Evolutionary conservation across 768 basidiomycete genomes (phyloP), one percentile per base, ranked within the genome.

Genomic region (Lentinula detonsa): DNA sequence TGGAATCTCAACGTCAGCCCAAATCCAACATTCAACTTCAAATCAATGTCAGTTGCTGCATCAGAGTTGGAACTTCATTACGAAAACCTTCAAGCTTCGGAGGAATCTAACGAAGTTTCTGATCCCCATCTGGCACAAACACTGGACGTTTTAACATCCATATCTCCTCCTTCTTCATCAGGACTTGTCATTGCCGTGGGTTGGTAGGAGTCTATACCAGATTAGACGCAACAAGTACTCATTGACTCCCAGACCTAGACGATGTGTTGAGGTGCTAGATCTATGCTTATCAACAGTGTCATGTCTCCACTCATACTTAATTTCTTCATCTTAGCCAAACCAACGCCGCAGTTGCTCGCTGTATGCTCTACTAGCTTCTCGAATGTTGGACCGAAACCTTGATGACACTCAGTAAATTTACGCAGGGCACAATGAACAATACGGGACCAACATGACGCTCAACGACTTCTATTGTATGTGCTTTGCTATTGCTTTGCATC

Each of bases 381-480:
- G 18, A 8, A 21, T n/a, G 31, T 15, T 33, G 3, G 45, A 48
- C 40, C n/a, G 18, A 35, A 18, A 48, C 21, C 11, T 23, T n/a
- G 35, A 45, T 15, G 15, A 59, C 31, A 46, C 45, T 50, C 37
- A 59, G 48, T 33, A 15, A 11, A 21, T 15, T 39, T 18, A 35
- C 62, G 5, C 61, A 90, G 88, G 88, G 87, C 88, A 90, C 65
- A 90, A 90, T 62, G 76, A 78, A 23, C 68, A 67, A 8, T 85
- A 81, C 66, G 83, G 81, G 13, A 84, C 86, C 3, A 70, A 79
- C 11, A 85, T 90, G 76, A 74, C 74, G 35, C 57, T 83, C 49
- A 73, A 78, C n/a, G 65, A 80, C 56, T 88, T 88, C 68, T 84
- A 84, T 65, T 90, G 86, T 84, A 65, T 72, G 84, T 72, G 28